phyloP scores from a whole-genome alignment of 2,329 filamentous ascomycete species.

The Penicillium sp. region DNA sequence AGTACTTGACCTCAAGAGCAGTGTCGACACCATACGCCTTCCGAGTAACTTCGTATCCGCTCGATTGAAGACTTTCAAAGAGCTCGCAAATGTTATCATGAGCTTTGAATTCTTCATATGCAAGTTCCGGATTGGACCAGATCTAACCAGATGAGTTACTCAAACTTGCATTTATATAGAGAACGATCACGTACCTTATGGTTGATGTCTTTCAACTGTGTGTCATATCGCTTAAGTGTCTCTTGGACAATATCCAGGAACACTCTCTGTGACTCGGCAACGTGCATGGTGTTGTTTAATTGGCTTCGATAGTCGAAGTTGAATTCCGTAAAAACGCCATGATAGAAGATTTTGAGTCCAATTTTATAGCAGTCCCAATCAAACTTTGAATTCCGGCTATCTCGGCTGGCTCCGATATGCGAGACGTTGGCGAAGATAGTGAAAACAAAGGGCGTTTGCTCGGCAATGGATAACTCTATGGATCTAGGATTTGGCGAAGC shows the following conservation, averaged over 20 bases:
- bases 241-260: conserved; percentile 26
- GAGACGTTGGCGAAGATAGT: neutral
- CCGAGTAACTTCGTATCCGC: conserved; percentile 46
- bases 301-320: neutral
- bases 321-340: neutral
- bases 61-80: conserved; percentile 33
- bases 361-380: neutral
- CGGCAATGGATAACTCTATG: conserved; percentile 2
- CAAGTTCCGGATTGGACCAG: conserved; percentile 51
- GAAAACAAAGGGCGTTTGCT: neutral
- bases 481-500: conserved; percentile 15
- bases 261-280: conserved; percentile 22
- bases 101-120: conserved; percentile 53
- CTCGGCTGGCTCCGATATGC: conserved; percentile 1
- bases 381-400: neutral
- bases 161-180: too few species aligned
- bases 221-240: conserved; percentile 21
- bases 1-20: conserved; percentile 48
- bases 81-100: conserved; percentile 48
- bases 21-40: conserved; percentile 52
- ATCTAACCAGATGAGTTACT: conserved; percentile 29
- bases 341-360: neutral
- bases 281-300: conserved; percentile 18
- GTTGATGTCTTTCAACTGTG: conserved; percentile 21
- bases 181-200: conserved; percentile 18